Conservation (phyloP, 2,329 filamentous ascomycete species). For the Emmonsia crescens region DNA sequence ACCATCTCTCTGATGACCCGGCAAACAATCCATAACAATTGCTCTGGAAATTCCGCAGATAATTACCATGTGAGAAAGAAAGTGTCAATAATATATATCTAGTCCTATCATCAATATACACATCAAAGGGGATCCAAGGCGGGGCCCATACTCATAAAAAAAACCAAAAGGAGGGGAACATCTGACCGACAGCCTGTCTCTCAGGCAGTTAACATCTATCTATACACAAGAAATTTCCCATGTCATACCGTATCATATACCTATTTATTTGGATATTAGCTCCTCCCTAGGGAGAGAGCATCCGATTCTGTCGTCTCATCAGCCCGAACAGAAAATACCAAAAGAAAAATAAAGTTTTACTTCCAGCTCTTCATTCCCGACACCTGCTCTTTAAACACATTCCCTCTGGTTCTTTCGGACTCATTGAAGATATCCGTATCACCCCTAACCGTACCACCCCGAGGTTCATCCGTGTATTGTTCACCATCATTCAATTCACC, state of each 20-base stretch:
- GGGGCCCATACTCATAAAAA: too few species aligned
- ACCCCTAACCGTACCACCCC: constrained; percentile 11
- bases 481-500: constrained; percentile 21
- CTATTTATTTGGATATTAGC: background rate
- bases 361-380: constrained; percentile 28
- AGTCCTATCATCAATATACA: too few species aligned
- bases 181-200: background rate
- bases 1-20: background rate
- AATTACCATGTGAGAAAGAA: background rate
- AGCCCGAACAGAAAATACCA: background rate
- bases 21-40: background rate
- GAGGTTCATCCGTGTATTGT: constrained; percentile 17
- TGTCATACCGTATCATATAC: background rate
- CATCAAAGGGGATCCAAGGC: too few species aligned
- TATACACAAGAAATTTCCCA: background rate
- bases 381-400: constrained; percentile 29
- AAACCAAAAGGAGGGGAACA: background rate
- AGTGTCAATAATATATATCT: background rate
- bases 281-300: background rate
- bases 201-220: background rate
- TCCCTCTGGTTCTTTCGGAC: constrained; percentile 19
- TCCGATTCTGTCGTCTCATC: background rate
- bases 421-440: constrained; percentile 21
- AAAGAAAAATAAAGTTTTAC: constrained; percentile 5
- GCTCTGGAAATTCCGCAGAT: background rate